Evolutionary conservation across 345 rosid species (phyloP), one percentile per base, ranked within the genome.

Genomic region (Iberis pinnata): DNA sequence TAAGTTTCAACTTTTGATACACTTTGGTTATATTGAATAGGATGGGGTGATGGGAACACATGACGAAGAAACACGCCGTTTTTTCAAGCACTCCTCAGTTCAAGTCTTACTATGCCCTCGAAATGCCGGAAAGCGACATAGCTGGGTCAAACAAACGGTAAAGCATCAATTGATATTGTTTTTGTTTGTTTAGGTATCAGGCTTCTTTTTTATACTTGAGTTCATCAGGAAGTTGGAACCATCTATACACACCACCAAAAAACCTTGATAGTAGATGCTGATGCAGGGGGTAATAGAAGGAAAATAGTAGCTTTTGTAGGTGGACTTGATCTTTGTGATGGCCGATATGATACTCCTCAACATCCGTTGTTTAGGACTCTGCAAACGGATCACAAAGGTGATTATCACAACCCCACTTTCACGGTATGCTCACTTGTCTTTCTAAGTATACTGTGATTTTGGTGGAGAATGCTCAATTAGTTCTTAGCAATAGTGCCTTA

Each of bases 161-260:
- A 53, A 20, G 25, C 50, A 59, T 52, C 36, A 8, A 14, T 59
- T 51, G 35, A 31, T 39, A 12, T 49, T 53, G 13, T 14, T 4
- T 22, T 14, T 33, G n/a, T n/a, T n/a, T n/a, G n/a, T n/a, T n/a
- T n/a, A n/a, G n/a, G n/a, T n/a, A n/a, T n/a, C n/a, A n/a, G n/a
- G n/a, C n/a, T n/a, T n/a, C n/a, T n/a, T n/a, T n/a, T n/a, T n/a
- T n/a, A n/a, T n/a, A n/a, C n/a, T n/a, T n/a, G n/a, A n/a, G n/a
- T n/a, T n/a, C n/a, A n/a, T 6, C 79, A 90, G 98, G 74, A 84
- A 72, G 95, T 87, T 60, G 98, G 96, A 32, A 76, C 80, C 10
- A 74, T 88, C 70, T 89, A 86, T 61, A 86, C 97, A 2, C 97
- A 89, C 74, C 97, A 89, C 73, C 98, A 90, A 20, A 90, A 90